Conservation (phyloP, 2,329 filamentous ascomycete species). For the Cercospora canescens region DNA sequence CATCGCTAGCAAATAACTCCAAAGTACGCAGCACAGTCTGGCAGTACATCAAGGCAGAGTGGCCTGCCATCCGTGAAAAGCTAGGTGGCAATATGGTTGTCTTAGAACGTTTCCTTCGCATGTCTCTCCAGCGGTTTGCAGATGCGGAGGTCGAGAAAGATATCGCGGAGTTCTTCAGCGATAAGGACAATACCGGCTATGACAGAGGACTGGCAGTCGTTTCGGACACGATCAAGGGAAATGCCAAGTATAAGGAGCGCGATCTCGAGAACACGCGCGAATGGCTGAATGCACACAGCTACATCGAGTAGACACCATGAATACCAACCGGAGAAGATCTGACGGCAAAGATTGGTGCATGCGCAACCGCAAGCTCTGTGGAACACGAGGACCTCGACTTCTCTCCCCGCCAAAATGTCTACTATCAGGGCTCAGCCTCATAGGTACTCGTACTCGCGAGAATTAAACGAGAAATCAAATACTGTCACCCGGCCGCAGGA, state of each 20-base stretch:
- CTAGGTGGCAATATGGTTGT: conserved; percentile 81
- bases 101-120: conserved; percentile 82
- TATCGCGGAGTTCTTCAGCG: conserved; percentile 80
- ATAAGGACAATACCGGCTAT: conserved; percentile 83
- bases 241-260: conserved; percentile 77
- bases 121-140: conserved; percentile 76
- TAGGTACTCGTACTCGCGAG: too few relatives aligned
- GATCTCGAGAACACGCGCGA: conserved; percentile 72
- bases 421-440: too few relatives aligned
- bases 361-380: too few relatives aligned
- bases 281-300: conserved; percentile 70
- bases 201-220: conserved; percentile 83
- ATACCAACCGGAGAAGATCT: too few relatives aligned
- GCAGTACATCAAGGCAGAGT: conserved; percentile 83
- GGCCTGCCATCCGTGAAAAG: conserved; percentile 69
- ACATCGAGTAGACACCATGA: conserved; percentile 39
- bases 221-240: conserved; percentile 79
- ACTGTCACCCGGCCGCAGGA: too few relatives aligned
- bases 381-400: too few relatives aligned
- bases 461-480: too few relatives aligned
- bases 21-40: conserved; percentile 74
- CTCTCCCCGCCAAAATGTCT: too few relatives aligned
- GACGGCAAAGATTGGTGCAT: too few relatives aligned
- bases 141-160: conserved; percentile 69
- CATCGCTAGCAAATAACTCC: conserved; percentile 70